phyloP scores from a whole-genome alignment of 2,329 filamentous ascomycete genomes.

The Aquanectria penicillioides region DNA sequence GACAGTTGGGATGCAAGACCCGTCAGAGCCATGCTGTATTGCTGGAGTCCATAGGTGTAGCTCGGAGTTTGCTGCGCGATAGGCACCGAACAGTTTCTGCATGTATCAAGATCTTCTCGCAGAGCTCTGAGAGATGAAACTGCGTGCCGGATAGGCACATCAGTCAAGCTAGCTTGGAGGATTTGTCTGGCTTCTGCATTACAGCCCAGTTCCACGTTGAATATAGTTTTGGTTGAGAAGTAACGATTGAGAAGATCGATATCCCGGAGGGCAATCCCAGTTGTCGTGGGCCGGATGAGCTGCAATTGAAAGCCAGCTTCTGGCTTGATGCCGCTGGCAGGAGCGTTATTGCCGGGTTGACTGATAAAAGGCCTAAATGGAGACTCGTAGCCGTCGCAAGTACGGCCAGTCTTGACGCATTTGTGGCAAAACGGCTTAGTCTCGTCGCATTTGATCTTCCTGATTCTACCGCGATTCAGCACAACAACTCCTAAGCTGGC shows the following conservation, averaged over 20 bases:
- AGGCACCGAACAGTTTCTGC: slow-evolving; percentile 38
- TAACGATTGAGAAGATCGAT: slow-evolving; percentile 49
- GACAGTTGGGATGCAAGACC: slow-evolving; percentile 52
- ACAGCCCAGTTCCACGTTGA: slow-evolving; percentile 50
- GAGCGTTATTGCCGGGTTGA: slow-evolving; percentile 21
- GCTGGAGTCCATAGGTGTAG: slow-evolving; percentile 52
- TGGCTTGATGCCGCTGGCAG: slow-evolving; percentile 17
- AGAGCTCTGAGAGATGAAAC: slow-evolving; percentile 52
- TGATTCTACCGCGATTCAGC: slow-evolving; percentile 42
- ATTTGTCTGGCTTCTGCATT: slow-evolving; percentile 52
- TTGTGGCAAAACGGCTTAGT: slow-evolving; percentile 48
- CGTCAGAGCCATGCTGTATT: slow-evolving; percentile 54
- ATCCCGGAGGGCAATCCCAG: slow-evolving; percentile 37
- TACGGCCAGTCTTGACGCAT: slow-evolving; percentile 51
- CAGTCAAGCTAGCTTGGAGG: slow-evolving; percentile 49
- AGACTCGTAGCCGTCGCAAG: slow-evolving; percentile 55
- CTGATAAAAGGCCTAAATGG: slow-evolving; percentile 45
- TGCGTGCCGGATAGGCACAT: slow-evolving; percentile 50
- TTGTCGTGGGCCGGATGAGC: slow-evolving; percentile 29
- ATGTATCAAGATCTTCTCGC: slow-evolving; percentile 51
- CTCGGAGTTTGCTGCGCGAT: slow-evolving; percentile 40
- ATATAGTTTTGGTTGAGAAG: slow-evolving; percentile 55
- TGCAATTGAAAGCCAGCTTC: slow-evolving; percentile 27
- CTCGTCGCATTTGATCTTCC: slow-evolving; percentile 52
- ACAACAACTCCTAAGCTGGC: slow-evolving; percentile 11